Evolutionary conservation across 192 early-diverging fungal species (phyloP), one percentile per base, ranked within the genome.

Genomic region (Coemansia sp.): DNA sequence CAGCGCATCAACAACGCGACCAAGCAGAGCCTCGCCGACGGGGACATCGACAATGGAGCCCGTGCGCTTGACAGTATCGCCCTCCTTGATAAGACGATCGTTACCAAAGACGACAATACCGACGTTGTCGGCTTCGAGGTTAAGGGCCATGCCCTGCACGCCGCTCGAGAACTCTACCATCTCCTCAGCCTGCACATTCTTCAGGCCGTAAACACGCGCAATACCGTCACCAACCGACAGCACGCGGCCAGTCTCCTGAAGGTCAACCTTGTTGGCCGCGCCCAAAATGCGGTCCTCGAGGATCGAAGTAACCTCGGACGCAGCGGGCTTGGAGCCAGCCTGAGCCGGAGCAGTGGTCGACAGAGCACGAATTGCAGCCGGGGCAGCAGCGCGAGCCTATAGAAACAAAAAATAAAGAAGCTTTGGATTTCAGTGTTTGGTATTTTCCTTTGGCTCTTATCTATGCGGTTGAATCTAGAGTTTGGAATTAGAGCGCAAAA

Each of bases 61-160:
- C 65, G 97, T 98, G 85, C 97, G 93, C 87, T 95, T 96, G 83
- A 97, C 95, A 57, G 93, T 97, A 82, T 98, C 97, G 67, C 97
- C 97, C 85, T 99, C 97, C 85, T 96, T 95, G 88, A 99, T 98
- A 71, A 95, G 88, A 91, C 96, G 92, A 85, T 99, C 97, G 90
- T 97, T 99, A 90, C 96, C 96, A 79, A 99, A 97, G 35, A 99
- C 94, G 85, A 99, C 97, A 86, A 99, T 92, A 98, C 97, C 97
- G 83, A 99, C 97, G 83, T 99, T 98, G 86, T 99, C 97, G 39
- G 95, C 86, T 83, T 99, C 97, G 87, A 99, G 91, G 88, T 99
- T 99, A 68, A 99, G 90, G 56, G 97, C 95, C 94, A 96, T 96
- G 78, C 97, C 97, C 95, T 97, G 82, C 61, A 99, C 82, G 81